Conservation (phyloP, 139 green algal genomes). For the Haematococcus sp. region DNA sequence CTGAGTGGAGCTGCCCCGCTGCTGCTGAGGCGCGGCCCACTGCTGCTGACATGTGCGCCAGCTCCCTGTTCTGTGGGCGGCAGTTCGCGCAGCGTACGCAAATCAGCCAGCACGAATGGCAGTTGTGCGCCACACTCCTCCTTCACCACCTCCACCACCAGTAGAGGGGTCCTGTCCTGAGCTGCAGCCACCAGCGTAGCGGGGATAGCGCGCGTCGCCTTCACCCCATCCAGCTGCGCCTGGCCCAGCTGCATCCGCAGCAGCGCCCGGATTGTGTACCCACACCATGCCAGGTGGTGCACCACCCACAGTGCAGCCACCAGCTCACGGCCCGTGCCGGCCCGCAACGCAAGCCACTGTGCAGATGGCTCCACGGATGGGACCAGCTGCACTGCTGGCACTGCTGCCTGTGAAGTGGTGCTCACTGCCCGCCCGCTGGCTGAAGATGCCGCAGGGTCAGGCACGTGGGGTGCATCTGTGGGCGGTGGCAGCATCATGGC, state of each 20-base stretch:
- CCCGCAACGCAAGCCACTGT: constrained; percentile 17
- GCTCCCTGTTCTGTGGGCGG: too few relatives aligned
- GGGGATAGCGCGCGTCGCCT: neutral
- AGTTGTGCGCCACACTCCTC: constrained; percentile 18
- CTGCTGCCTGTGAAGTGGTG: too few relatives aligned
- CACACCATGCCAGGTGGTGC: constrained; percentile 23
- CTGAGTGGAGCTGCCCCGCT: too few relatives aligned
- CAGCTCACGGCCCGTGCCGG: neutral
- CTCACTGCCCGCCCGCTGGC: too few relatives aligned
- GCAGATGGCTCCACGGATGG: neutral
- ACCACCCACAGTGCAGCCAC: constrained; percentile 9
- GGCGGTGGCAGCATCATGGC: too few relatives aligned
- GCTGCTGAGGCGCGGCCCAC: too few relatives aligned
- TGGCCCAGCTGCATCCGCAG: neutral
- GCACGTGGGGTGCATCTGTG: too few relatives aligned
- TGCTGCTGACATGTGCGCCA: too few relatives aligned
- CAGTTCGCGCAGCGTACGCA: too few relatives aligned
- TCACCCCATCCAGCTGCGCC: neutral
- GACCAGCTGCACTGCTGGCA: neutral
- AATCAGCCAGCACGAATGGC: neutral
- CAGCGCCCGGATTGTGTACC: constrained; percentile 22
- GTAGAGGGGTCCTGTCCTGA: neutral
- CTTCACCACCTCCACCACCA: constrained; percentile 19
- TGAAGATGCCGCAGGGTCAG: too few relatives aligned
- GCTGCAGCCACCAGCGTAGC: too few relatives aligned